A percentile compares a stretch with the other conserved stretches of the same genome.
Conservation (phyloP, 148 eudicot genomes). For the Fagopyrum tataricum region DNA sequence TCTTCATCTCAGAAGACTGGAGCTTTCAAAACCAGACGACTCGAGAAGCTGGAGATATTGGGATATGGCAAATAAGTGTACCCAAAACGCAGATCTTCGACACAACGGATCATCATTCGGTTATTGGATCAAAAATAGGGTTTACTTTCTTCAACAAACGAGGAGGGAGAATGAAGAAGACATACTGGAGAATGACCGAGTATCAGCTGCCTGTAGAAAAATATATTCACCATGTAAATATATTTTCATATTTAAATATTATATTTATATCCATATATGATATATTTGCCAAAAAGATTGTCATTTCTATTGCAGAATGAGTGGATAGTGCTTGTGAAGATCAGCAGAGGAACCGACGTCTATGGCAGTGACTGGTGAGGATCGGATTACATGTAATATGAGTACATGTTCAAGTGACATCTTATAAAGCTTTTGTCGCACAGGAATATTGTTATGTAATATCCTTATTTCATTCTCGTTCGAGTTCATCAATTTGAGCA, state of each 20-base stretch:
- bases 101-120: neutral
- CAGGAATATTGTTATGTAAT: too few species aligned
- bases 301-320: neutral
- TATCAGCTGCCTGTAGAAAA: neutral
- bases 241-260: too few species aligned
- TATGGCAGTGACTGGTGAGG: neutral
- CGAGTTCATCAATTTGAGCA: too few species aligned
- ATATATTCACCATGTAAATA: neutral
- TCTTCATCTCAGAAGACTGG: neutral
- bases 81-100: neutral
- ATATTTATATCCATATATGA: too few species aligned
- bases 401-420: too few species aligned
- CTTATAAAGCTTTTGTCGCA: too few species aligned
- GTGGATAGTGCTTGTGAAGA: neutral
- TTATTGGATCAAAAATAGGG: neutral
- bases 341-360: neutral
- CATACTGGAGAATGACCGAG: neutral
- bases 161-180: neutral
- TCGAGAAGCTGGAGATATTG: neutral
- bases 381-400: too few species aligned
- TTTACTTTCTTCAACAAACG: neutral
- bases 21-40: neutral
- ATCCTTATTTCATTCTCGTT: neutral
- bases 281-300: too few species aligned
- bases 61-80: neutral